Evolutionary conservation across 805 yeast species (phyloP).

Genomic region (Saccharomycopsis vini): DNA sequence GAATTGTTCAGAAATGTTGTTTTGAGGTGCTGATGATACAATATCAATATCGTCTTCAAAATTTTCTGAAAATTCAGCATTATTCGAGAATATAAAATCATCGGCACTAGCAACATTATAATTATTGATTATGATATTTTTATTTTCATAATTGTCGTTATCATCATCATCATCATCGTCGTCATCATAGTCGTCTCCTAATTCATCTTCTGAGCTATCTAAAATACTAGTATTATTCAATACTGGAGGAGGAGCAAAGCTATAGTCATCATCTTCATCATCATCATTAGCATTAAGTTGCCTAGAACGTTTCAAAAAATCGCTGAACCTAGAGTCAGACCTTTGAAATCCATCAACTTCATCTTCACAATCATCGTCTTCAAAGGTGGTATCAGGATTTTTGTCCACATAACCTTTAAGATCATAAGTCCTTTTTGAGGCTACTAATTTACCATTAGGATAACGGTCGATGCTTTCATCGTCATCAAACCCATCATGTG

Average conservation of each 20-base stretch:
- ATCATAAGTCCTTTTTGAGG: constrained; percentile 13
- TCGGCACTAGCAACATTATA: too few species aligned
- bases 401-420: constrained; percentile 13
- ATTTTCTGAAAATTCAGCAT: too few species aligned
- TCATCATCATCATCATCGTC: too few species aligned
- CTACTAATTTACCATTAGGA: constrained; percentile 5
- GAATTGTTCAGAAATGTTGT: too few species aligned
- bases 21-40: too few species aligned
- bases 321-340: background rate
- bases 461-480: background rate
- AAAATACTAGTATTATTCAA: background rate
- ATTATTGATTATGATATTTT: too few species aligned
- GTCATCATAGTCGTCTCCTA: too few species aligned
- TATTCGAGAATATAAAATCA: too few species aligned
- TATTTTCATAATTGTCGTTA: too few species aligned
- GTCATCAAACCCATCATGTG: background rate
- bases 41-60: too few species aligned
- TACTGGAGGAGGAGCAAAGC: background rate
- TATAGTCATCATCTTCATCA: too few species aligned
- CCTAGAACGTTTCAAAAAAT: background rate
- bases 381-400: too few species aligned
- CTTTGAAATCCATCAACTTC: background rate
- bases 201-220: background rate
- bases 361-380: background rate
- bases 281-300: background rate